Conservation (phyloP, 2,329 filamentous ascomycete species). For the Fusarium proliferatum region DNA sequence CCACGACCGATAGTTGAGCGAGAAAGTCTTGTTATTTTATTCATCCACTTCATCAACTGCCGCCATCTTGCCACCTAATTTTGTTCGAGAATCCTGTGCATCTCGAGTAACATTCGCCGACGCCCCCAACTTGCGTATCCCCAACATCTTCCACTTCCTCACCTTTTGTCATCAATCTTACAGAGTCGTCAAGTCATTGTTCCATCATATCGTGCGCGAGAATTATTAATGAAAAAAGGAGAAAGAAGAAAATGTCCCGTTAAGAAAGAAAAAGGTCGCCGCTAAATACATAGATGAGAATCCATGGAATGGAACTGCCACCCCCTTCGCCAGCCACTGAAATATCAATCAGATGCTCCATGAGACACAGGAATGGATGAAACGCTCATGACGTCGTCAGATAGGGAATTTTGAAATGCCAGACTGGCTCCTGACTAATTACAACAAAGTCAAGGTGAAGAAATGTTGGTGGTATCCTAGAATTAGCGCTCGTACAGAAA, state of each 20-base stretch:
- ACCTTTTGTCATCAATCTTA: constrained; percentile 32
- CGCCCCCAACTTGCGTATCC: not conserved
- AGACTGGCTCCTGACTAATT: constrained; percentile 40
- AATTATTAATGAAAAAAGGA: constrained; percentile 31
- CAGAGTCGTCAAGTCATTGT: constrained; percentile 25
- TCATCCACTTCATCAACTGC: constrained; percentile 18
- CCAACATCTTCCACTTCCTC: not conserved
- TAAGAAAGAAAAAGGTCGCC: constrained; percentile 39
- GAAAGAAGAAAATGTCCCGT: constrained; percentile 31
- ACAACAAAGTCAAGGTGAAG: constrained; percentile 36
- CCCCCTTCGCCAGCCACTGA: constrained; percentile 37
- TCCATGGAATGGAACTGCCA: constrained; percentile 41
- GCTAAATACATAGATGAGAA: constrained; percentile 43
- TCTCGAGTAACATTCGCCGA: not conserved
- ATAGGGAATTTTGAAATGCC: constrained; percentile 41
- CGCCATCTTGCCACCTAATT: not conserved
- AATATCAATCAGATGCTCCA: constrained; percentile 43
- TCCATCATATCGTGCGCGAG: constrained; percentile 31
- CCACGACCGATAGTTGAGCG: not conserved
- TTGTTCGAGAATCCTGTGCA: not conserved
- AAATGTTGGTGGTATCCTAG: constrained; percentile 47
- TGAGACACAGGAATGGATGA: constrained; percentile 39
- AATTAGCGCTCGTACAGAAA: constrained; percentile 43
- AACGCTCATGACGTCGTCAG: constrained; percentile 45
- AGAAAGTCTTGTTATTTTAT: constrained; percentile 18